Conservation (phyloP, 805 yeast species). For the Candida methanosorbosa region DNA sequence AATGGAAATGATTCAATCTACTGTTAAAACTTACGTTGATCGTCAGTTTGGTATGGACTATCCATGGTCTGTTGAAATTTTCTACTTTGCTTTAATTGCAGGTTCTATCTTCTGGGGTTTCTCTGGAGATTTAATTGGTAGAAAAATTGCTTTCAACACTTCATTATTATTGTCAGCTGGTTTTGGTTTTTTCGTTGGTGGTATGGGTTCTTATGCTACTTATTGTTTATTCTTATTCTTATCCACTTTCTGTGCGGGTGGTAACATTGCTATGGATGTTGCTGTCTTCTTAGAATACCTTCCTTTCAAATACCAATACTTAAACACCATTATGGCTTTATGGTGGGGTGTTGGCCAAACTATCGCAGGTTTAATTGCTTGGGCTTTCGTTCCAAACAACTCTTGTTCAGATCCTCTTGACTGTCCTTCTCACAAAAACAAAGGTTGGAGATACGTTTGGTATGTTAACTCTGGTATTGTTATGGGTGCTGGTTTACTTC, state of each 20-base stretch:
- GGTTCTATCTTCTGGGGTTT: slow-evolving; percentile 54
- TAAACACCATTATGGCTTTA: slow-evolving; percentile 43
- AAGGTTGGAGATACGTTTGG: slow-evolving; percentile 58
- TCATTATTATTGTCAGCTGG: slow-evolving; percentile 39
- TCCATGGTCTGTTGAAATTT: slow-evolving; percentile 36
- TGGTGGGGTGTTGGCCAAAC: slow-evolving; percentile 64
- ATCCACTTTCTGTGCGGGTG: slow-evolving; percentile 42
- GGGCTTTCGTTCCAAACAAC: slow-evolving; percentile 45
- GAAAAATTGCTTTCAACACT: slow-evolving; percentile 41
- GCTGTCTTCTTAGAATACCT: slow-evolving; percentile 44
- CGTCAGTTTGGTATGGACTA: slow-evolving; percentile 36
- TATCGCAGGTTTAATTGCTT: slow-evolving; percentile 39
- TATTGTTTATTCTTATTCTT: slow-evolving; percentile 41
- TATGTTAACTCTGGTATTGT: slow-evolving; percentile 47
- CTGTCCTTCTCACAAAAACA: slow-evolving; percentile 38
- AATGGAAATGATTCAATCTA: slow-evolving; percentile 36
- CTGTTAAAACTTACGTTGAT: slow-evolving; percentile 37
- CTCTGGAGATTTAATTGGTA: slow-evolving; percentile 45
- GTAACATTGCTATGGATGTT: slow-evolving; percentile 48
- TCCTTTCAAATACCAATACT: slow-evolving; percentile 42
- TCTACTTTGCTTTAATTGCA: slow-evolving; percentile 40
- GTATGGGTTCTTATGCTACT: slow-evolving; percentile 38
- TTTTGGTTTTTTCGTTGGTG: slow-evolving; percentile 47
- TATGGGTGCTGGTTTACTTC: slow-evolving; percentile 35
- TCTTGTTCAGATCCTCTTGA: slow-evolving; percentile 34